Base-by-base conservation (phyloP, 768 basidiomycete species). In the Boletus subcaerulescens region DNA sequence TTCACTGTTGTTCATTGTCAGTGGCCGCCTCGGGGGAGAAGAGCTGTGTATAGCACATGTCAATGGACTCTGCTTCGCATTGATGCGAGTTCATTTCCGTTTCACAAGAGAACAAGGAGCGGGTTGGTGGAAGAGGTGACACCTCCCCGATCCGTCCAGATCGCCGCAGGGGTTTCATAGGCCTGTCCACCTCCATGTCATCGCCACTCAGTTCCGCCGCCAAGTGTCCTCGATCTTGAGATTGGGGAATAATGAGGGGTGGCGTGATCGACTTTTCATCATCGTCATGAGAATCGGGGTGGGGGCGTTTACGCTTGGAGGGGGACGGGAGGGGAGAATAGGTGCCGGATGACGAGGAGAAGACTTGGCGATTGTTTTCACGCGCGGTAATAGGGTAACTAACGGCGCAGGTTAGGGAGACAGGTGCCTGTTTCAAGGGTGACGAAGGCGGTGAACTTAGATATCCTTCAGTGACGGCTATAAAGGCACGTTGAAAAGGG, bases 391-490 rank as follows among this genome's bases (percentile, higher is more conserved):
- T 77, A 62, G 84, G 83, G 59, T 82, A 78, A 50, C 58, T 26
- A 55, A 46, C 48, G 22, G 54, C 54, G 59, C 47, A 53, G 54
- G 67, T 52, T 50, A 53, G 47, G 52, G 58, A 45, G 50, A 63
- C 50, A 44, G 63, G 57, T 61, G 58, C 59, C 60, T 63, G 67
- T 62, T 71, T 73, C 60, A 65, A 57, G 59, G 52, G 65, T 52
- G 62, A 64, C n/a, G 60, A 62, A 50, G 69, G 60, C 64, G 50
- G 77, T 77, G 57, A 72, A 67, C 48, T 77, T 75, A 47, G 77
- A 73, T 87, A 87, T 52, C 86, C 86, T 68, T 87, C 80, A 20
- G 73, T 73, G 47, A 87, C 86, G 65, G 73, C 85, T 87, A 59
- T 22, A 60, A 42, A 50, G 55, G 63, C 54, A 59, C 58, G 65